Percentiles rank a stretch among this genome's conserved stretches.
These are phyloP conservation scores for Aspergillus sclerotiicarbonarius DNA, from an alignment of 495 filamentous ascomycete genomes.

Conservation along the genomic window DNA sequence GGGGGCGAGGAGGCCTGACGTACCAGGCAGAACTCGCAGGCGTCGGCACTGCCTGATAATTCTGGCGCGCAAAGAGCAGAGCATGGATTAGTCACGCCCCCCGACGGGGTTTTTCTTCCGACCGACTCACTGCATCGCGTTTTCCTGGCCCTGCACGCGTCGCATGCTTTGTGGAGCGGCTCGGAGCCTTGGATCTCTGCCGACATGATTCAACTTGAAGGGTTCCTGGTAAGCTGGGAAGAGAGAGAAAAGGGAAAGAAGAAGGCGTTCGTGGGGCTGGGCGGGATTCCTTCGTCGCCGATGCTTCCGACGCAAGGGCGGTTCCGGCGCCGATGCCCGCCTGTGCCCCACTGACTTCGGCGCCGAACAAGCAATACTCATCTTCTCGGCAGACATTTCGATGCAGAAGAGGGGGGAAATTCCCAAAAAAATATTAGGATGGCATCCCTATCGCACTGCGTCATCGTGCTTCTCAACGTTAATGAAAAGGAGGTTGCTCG, in stretches of 20 bases:
- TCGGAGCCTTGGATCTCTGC: not conserved
- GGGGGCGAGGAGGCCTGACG: not conserved
- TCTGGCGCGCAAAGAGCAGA: not conserved
- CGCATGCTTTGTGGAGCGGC: conserved; percentile 1
- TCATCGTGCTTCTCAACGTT: not conserved
- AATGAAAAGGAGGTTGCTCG: not conserved
- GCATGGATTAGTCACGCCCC: not conserved
- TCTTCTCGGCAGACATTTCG: not conserved
- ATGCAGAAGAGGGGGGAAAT: not conserved
- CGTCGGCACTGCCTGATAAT: not conserved
- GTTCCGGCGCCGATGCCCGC: not conserved
- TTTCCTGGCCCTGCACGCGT: conserved; percentile 1
- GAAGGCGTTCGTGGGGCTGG: not conserved
- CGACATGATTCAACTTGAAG: not conserved
- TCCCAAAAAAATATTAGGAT: not conserved
- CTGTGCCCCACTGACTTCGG: not conserved
- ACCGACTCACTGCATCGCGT: conserved; percentile 3
- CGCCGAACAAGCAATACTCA: not conserved
- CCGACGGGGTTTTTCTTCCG: not conserved
- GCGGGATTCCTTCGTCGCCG: not conserved
- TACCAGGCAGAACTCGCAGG: conserved; percentile 5
- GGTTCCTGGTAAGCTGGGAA: not conserved
- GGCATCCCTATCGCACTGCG: not conserved
- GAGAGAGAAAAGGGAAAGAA: not conserved
- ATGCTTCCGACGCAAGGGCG: not conserved